Evolutionary conservation across 768 basidiomycete genomes (phyloP), one percentile per base, ranked within the genome.

Genomic region (Boletus rubescentipes): DNA sequence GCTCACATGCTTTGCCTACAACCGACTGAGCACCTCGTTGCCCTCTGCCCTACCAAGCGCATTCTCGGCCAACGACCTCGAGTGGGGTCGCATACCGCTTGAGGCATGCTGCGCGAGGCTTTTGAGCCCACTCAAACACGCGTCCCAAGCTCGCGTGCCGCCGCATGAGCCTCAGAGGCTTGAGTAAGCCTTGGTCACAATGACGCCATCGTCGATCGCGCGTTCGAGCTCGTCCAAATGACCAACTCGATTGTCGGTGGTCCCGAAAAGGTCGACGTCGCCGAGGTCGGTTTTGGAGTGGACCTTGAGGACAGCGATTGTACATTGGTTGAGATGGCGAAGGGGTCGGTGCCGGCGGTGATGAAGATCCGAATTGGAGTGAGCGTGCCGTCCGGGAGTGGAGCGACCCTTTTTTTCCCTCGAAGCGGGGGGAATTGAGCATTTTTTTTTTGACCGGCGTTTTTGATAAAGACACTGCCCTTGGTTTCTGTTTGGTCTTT

Each of bases 401-500:
- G 4, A 5, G 34, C 20, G 30, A 85, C 88, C 78, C 91, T 94
- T 79, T 98, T 71, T 95, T 87, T 73, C 98, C 97, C 73, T 99
- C 97, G 16, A 93, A 97, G 4, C 83, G 79, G 0, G 95, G 93
- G 66, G 98, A 99, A 75, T 97, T 94, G 59, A 99, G 80, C 85
- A 99, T 91, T 69, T 99, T 96, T 42, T 96, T 88, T 9, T n/a
- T n/a, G n/a, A n/a, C n/a, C n/a, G n/a, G 94, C 92, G 68, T 84
- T 98, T 70, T 94, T 92, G 63, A 99, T 82, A 43, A 99, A 80
- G 11, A 98, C 97, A 8, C 97, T 99, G 46, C 97, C 97, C 71
- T 99, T 99, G 16, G 97, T 99, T 73, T 99, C 97, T 5, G 97
- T 98, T 73, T 98, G 96, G 3, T n/a, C n/a, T n/a, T n/a, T n/a